Percentiles rank a stretch among this genome's conserved stretches.
Conservation (phyloP, 2,329 filamentous ascomycete species). For the Thielaviopsis euricoi region DNA sequence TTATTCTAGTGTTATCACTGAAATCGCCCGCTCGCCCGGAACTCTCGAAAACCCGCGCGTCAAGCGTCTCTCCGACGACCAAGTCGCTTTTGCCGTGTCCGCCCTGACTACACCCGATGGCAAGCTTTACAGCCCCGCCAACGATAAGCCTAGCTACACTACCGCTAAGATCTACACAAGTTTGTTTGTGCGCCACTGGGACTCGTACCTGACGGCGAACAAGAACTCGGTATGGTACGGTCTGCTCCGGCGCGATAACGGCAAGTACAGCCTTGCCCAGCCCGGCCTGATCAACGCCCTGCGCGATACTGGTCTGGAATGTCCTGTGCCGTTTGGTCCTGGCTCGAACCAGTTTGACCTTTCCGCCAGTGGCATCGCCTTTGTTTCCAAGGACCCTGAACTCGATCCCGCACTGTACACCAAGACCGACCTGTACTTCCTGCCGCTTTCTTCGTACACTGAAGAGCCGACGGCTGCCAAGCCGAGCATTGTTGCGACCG, state of each 20-base stretch:
- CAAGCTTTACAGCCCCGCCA: conserved; percentile 48
- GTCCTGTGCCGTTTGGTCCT: conserved; percentile 63
- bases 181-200: conserved; percentile 72
- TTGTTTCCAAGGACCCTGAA: conserved; percentile 58
- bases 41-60: conserved; percentile 42
- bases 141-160: conserved; percentile 41
- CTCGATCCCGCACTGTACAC: conserved; percentile 59
- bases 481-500: conserved; percentile 32
- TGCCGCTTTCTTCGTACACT: conserved; percentile 43
- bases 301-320: conserved; percentile 40
- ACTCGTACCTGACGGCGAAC: conserved; percentile 53
- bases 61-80: conserved; percentile 31
- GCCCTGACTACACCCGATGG: conserved; percentile 54
- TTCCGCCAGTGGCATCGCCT: conserved; percentile 46
- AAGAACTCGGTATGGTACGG: conserved; percentile 60
- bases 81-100: conserved; percentile 39
- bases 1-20: background rate
- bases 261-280: conserved; percentile 26
- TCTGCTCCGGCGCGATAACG: conserved; percentile 29
- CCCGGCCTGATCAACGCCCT: conserved; percentile 46
- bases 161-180: conserved; percentile 56
- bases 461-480: conserved; percentile 27
- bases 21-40: conserved; percentile 19
- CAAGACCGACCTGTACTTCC: conserved; percentile 65
- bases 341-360: conserved; percentile 70